Evolutionary conservation across 495 filamentous ascomycete genomes (phyloP).

Genomic region (Penicillium cinerascens): DNA sequence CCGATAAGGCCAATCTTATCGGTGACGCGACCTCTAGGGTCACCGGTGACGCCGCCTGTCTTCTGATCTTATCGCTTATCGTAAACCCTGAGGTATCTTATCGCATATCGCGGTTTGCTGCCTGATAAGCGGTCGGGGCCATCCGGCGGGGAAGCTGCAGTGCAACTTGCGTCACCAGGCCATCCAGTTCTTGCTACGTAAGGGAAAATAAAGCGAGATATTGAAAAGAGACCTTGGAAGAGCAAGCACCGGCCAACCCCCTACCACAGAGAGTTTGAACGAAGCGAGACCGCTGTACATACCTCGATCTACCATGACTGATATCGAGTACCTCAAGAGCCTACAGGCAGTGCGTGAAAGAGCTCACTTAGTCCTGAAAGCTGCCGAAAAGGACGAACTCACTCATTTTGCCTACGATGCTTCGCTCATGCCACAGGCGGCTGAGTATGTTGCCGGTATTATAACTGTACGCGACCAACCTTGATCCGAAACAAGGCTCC

Average conservation of each 20-base stretch:
- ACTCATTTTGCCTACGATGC: constrained; percentile 35
- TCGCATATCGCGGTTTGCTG: neutral
- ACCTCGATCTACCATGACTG: constrained; percentile 7
- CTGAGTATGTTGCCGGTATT: constrained; percentile 31
- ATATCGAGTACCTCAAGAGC: constrained; percentile 33
- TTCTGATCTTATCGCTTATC: too few relatives aligned
- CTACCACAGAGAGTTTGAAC: neutral
- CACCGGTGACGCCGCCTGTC: too few relatives aligned
- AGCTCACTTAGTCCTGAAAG: constrained; percentile 28
- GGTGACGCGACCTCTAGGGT: too few relatives aligned
- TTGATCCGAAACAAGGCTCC: neutral
- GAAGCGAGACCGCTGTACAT: neutral
- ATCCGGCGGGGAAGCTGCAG: neutral
- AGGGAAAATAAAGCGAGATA: neutral
- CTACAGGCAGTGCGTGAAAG: constrained; percentile 36
- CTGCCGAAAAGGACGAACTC: constrained; percentile 29
- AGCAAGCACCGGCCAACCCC: neutral
- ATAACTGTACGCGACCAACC: constrained; percentile 25
- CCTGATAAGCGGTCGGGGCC: neutral
- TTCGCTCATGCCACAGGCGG: constrained; percentile 23
- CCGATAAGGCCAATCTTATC: neutral
- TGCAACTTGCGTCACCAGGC: neutral
- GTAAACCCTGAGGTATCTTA: neutral
- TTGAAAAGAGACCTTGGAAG: neutral
- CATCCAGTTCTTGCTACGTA: neutral